Base-by-base conservation (phyloP, 176 grass and related monocot species). In the Bonia amplexicaulis region DNA sequence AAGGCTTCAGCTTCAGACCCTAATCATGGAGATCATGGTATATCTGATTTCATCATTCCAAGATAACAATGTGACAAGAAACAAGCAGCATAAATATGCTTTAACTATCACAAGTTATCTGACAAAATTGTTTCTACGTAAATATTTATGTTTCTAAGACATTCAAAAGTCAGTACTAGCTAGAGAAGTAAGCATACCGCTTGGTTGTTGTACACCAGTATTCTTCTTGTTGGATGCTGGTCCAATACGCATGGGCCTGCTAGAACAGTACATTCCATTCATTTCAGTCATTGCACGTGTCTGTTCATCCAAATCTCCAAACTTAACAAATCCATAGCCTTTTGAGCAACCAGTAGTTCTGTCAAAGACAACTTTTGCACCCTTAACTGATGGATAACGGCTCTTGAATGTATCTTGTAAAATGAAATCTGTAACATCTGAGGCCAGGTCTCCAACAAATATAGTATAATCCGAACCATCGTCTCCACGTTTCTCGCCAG, bases 271-370 rank as follows among this genome's bases (percentile, higher is more conserved):
- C 25, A 79, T 58, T 35, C 94, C 94, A 88, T 97, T 97, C 94
- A 97, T 97, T 84, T 97, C 94, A 55, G 89, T 86, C 94, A 97
- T 91, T 72, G 94, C 91, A 60, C 87, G 78, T 53, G 86, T 88
- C 59, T 92, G 85, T 78, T 97, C 95, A 80, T 47, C 74, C 13
- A 45, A 31, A 84, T 97, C 89, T 45, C 82, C 82, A 88, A 97
- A 97, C 80, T 78, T 87, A 25, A 97, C 90, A 93, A 97, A 97
- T 12, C 95, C 95, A 71, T 91, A 97, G 39, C 92, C 95, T 77
- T 97, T 97, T 27, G 95, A 94, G 26, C 82, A 78, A 27, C 87
- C 85, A 20, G 92, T 90, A 25, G 52, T 31, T 71, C 71, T 90
- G 74, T 97, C 92, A 16, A 83, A 88, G 35, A 94, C 92, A 89